Percentiles rank a stretch among this genome's conserved stretches.
phyloP scores from a whole-genome alignment of 2,329 filamentous ascomycete species.

The Aspergillus chevalieri region DNA sequence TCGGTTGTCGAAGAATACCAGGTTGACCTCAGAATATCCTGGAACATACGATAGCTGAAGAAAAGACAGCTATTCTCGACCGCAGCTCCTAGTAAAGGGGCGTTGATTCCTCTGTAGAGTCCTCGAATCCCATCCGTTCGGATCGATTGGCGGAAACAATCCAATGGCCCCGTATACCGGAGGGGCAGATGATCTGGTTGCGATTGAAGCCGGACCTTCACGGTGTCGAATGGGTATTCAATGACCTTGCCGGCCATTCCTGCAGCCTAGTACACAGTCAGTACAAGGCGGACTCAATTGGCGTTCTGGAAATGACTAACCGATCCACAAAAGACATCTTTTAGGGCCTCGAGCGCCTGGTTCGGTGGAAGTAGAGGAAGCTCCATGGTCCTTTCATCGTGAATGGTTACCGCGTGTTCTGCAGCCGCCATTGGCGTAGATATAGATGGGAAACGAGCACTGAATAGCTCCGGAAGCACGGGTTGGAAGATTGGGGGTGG shows the following conservation, averaged over 20 bases:
- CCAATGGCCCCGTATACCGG: constrained; percentile 76
- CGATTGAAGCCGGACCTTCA: constrained; percentile 96
- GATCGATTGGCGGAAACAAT: constrained; percentile 87
- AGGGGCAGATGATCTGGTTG: constrained; percentile 79
- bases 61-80: constrained; percentile 90
- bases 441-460: constrained; percentile 5
- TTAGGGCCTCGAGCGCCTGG: constrained; percentile 62
- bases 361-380: constrained; percentile 35
- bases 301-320: constrained; percentile 42
- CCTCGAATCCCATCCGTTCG: constrained; percentile 70
- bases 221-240: constrained; percentile 96
- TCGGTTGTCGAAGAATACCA: constrained; percentile 48
- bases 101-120: constrained; percentile 87
- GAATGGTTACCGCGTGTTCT: constrained; percentile 31
- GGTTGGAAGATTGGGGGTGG: neutral
- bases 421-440: constrained; percentile 30
- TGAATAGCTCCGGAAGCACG: neutral
- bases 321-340: constrained; percentile 85
- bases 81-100: constrained; percentile 83
- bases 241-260: constrained; percentile 92
- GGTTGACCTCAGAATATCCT: constrained; percentile 58
- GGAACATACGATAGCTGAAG: constrained; percentile 71
- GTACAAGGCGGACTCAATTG: neutral
- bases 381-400: constrained; percentile 37
- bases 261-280: constrained; percentile 51